These are phyloP conservation scores for Ceratobasidium sp. DNA, from an alignment of 1,284 basidiomycete species.

Conservation along the genomic window DNA sequence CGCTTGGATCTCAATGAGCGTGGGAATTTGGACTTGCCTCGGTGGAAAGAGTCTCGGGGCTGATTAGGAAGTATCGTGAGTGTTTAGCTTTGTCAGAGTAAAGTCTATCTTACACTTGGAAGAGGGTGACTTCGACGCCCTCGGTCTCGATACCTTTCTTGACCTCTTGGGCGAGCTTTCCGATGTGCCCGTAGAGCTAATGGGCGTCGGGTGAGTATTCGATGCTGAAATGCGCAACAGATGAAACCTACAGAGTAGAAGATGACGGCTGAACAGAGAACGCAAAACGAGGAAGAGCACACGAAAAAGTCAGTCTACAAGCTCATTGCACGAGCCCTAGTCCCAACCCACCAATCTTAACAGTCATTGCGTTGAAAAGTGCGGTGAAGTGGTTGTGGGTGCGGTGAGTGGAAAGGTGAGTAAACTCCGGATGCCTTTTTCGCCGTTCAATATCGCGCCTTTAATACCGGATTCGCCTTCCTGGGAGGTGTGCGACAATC, in stretches of 20 bases:
- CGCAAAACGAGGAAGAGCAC: too few species aligned
- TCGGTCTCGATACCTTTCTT: slow-evolving; percentile 41
- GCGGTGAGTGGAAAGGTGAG: slow-evolving; percentile 6
- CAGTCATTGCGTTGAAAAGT: slow-evolving; percentile 24
- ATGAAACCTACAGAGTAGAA: slow-evolving; percentile 35
- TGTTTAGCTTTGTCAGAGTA: neutral
- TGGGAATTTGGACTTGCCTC: neutral
- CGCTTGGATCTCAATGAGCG: slow-evolving; percentile 42
- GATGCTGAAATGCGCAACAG: neutral
- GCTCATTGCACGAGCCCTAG: neutral
- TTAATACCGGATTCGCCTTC: neutral
- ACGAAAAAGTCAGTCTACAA: neutral
- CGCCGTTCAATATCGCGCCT: neutral
- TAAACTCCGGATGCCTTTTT: slow-evolving; percentile 13
- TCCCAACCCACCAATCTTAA: slow-evolving; percentile 32
- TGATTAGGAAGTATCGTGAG: neutral
- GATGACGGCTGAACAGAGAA: slow-evolving; percentile 23
- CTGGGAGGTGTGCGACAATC: slow-evolving; percentile 25
- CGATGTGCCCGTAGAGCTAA: slow-evolving; percentile 43
- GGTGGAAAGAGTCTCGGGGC: slow-evolving; percentile 3
- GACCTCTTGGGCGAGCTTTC: slow-evolving; percentile 40
- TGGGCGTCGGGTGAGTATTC: slow-evolving; percentile 13
- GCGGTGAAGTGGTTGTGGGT: neutral
- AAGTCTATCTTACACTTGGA: slow-evolving; percentile 45
- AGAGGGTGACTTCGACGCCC: slow-evolving; percentile 42